These are phyloP conservation scores for Eucalyptus curtisii DNA, from an alignment of 345 rosid species.

Conservation along the genomic window DNA sequence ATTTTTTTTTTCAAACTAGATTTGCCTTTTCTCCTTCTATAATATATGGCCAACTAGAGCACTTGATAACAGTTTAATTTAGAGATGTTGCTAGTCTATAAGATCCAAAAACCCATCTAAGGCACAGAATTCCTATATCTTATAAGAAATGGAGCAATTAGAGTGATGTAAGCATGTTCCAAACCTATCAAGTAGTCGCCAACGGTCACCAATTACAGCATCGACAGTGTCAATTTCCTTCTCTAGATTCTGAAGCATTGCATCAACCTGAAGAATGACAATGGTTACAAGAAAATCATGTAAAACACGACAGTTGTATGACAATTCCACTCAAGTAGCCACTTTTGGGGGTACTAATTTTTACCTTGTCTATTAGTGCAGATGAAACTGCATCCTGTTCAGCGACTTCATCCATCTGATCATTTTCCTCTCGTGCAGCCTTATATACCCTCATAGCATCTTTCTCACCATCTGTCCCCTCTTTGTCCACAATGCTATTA, in stretches of 20 bases:
- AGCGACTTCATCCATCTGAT: constrained; percentile 30
- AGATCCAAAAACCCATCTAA: background rate
- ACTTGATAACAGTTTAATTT: background rate
- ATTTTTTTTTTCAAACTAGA: background rate
- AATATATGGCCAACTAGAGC: background rate
- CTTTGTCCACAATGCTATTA: constrained; percentile 70
- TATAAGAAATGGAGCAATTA: background rate
- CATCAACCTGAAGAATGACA: constrained; percentile 46
- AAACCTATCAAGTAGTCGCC: constrained; percentile 81
- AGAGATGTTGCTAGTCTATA: background rate
- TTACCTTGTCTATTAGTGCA: constrained; percentile 64
- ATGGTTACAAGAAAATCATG: background rate
- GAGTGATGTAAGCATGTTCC: background rate
- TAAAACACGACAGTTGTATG: background rate
- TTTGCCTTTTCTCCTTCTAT: background rate
- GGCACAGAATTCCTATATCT: background rate
- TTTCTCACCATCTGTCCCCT: constrained; percentile 53
- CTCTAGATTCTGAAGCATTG: constrained; percentile 78
- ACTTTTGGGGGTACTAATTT: background rate
- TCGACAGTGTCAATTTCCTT: constrained; percentile 86
- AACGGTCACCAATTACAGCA: constrained; percentile 65
- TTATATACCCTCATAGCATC: constrained; percentile 71
- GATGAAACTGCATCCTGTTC: constrained; percentile 64
- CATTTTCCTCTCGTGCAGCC: constrained; percentile 70
- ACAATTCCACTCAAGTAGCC: background rate